Evolutionary conservation across 768 basidiomycete species (phyloP), one percentile per base, ranked within the genome.

Genomic region (Suillus lakei): DNA sequence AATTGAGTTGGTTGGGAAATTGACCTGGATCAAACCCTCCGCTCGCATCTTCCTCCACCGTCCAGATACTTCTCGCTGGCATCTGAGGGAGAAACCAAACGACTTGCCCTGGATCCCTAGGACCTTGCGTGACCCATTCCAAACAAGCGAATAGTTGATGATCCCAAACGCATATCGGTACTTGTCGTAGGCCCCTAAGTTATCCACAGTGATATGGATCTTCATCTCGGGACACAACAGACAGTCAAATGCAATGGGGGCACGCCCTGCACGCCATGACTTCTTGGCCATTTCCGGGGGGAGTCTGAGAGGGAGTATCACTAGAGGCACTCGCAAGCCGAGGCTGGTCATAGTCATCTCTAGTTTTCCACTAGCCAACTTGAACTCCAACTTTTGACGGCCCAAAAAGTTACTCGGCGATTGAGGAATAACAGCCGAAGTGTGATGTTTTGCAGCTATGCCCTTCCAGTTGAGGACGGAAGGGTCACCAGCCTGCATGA

Each of bases 401-500:
- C 32, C 16, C 30, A 53, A 1, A 4, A 32, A 53, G 51, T 18
- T 53, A 2, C 2, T 53, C 5, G 51, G 51, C 18, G 51, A 53
- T 32, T 30, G 51, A 32, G 51, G 51, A 6, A 53, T 53, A 21
- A 18, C 51, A 32, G 12, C 10, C 12, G 51, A 53, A 30, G 18
- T 53, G 30, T 21, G 51, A 21, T 53, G 51, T 32, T 30, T 32
- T 32, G 51, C 51, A 53, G 51, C 30, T 2, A 1, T 4, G 5
- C 51, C 51, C 51, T 53, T 53, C 65, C 65, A 66, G 16, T 64
- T 63, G 5, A 66, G 61, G 36, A 66, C 54, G 10, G 41, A 44
- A 32, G 34, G 55, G 50, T 66, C 44, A 28, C 46, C 61, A 8
- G 41, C 26, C 23, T 63, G 65, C 26, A 66, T 53, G n/a, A 66